These are phyloP conservation scores for Amanita subjunquillea DNA, from an alignment of 768 basidiomycete genomes.

Conservation along the genomic window DNA sequence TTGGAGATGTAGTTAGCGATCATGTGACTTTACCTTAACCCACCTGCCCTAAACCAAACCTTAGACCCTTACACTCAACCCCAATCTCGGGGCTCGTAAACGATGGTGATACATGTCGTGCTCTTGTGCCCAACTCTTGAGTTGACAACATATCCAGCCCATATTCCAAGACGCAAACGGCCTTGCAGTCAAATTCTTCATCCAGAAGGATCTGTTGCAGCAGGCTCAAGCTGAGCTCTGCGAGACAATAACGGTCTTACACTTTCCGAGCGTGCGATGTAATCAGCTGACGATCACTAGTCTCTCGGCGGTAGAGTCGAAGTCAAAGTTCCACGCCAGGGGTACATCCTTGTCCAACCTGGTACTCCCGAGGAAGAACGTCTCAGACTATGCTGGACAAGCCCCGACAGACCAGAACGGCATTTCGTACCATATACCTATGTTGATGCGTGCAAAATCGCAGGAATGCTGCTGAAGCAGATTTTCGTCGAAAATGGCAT, in stretches of 20 bases:
- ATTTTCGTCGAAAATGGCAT: constrained; percentile 59
- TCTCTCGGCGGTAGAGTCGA: constrained; percentile 70
- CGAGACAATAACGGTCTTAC: constrained; percentile 57
- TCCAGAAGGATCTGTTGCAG: constrained; percentile 67
- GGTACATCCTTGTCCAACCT: constrained; percentile 62
- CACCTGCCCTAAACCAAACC: constrained; percentile 23
- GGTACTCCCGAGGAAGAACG: constrained; percentile 65
- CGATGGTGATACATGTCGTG: constrained; percentile 9
- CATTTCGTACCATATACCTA: constrained; percentile 76
- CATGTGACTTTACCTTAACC: constrained; percentile 17
- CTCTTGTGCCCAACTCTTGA: background rate
- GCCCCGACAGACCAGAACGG: constrained; percentile 58
- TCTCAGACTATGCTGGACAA: constrained; percentile 65
- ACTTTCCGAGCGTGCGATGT: background rate
- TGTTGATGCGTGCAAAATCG: constrained; percentile 78
- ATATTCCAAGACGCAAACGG: constrained; percentile 65
- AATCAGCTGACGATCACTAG: constrained; percentile 22
- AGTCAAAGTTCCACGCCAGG: constrained; percentile 66
- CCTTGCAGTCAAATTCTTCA: constrained; percentile 71
- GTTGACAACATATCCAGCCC: constrained; percentile 27
- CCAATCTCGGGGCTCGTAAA: constrained; percentile 33
- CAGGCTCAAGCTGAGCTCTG: constrained; percentile 63
- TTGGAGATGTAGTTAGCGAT: constrained; percentile 25
- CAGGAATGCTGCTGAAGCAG: constrained; percentile 62
- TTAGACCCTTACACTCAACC: constrained; percentile 36